Evolutionary conservation across 2,329 filamentous ascomycete genomes (phyloP), one percentile per base, ranked within the genome.

Genomic region (Botryosphaeria agaves): DNA sequence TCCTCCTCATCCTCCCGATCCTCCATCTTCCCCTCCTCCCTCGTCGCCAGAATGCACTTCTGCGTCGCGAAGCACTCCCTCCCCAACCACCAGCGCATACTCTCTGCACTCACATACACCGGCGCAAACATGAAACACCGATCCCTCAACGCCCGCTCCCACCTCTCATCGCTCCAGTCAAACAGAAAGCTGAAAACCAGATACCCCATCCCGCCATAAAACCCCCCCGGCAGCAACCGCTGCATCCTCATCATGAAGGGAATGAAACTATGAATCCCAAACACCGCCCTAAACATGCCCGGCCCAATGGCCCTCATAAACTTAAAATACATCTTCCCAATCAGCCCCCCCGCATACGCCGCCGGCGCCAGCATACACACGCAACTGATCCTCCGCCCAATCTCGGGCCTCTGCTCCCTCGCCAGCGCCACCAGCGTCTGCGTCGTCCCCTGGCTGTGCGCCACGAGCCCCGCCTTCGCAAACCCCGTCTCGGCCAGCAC

Each of bases 1-100:
- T 52, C 49, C 32, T 54, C 51, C 21, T 56, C 51, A 38, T 64
- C 51, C 42, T 65, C 53, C 21, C 47, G 55, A 30, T 75, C 69
- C 32, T 78, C 72, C 33, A 72, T 61, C 17, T 52, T 57, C 26
- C 76, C 71, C 41, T 77, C 72, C 37, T 85, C 78, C 23, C 69
- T 68, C 1, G 84, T 92, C 1, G 80, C 68, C 5, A 94, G 59
- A 30, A 94, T 91, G 46, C 85, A 94, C 48, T 80, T 82, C 44
- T 93, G 82, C 42, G 66, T 72, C 16, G 72, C 76, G 45, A 92
- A 94, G 41, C 84, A 84, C 42, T 89, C 82, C 3, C 76, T 62
- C 0, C 85, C 87, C 1, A 94, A 65, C 87, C 87, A 94, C 87
- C 87, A 95, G 5, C 82, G 66, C 82, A 94, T 93, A 34, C 74